phyloP scores from a whole-genome alignment of 23 red algal genomes.

The Pyropia haitanensis region DNA sequence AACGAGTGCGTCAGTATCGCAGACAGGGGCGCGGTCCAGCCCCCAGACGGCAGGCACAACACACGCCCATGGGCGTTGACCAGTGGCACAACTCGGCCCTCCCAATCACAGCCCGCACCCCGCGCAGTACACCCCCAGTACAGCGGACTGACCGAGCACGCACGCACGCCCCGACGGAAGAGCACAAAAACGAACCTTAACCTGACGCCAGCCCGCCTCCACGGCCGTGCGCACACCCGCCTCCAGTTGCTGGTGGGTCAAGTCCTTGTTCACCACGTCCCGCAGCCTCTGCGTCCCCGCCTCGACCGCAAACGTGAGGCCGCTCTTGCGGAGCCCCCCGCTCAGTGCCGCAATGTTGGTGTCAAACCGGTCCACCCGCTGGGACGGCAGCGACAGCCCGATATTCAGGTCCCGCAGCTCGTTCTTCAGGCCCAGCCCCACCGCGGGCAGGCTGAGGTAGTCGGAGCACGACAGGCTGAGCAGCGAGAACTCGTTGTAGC shows the following conservation, averaged over 20 bases:
- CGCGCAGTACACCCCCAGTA: no score
- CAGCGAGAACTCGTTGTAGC: slow-evolving; percentile 66
- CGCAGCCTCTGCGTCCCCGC: slow-evolving; percentile 68
- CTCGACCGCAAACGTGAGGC: slow-evolving; percentile 64
- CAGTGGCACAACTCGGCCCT: no score
- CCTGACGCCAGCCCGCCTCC: slow-evolving; percentile 43
- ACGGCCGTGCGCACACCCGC: slow-evolving; percentile 52
- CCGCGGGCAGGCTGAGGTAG: slow-evolving; percentile 53
- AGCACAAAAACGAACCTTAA: slow-evolving; percentile 1
- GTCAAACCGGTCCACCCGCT: slow-evolving; percentile 68
- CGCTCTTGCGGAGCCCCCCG: slow-evolving; percentile 28
- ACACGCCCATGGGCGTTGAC: no score
- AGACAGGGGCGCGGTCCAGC: no score
- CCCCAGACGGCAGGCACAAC: no score
- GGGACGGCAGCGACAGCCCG: slow-evolving; percentile 44
- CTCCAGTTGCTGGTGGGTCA: slow-evolving; percentile 49
- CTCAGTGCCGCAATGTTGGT: slow-evolving; percentile 39
- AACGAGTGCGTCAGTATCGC: no score
- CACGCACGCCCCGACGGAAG: no score
- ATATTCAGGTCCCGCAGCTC: slow-evolving; percentile 29
- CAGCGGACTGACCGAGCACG: no score
- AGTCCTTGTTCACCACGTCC: slow-evolving; percentile 69
- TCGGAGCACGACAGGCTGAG: slow-evolving; percentile 59
- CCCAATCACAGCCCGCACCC: no score
- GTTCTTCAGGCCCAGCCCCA: slow-evolving; percentile 66